Conservation (phyloP, 495 filamentous ascomycete species). For the Cercophora scortea region DNA sequence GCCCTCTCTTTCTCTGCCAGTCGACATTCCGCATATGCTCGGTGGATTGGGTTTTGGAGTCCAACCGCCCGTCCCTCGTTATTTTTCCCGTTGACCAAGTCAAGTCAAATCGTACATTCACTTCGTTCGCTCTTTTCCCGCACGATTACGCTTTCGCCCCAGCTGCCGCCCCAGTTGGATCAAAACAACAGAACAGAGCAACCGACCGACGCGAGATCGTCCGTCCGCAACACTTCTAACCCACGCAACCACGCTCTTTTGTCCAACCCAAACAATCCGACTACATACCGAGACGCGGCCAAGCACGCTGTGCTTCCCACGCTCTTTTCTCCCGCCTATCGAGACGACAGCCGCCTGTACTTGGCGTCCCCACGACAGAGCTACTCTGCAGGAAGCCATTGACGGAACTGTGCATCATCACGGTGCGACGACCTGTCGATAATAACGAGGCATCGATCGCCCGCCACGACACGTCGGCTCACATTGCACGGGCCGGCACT, state of each 20-base stretch:
- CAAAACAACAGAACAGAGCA: background rate
- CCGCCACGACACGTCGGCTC: background rate
- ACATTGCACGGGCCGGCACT: too few species aligned
- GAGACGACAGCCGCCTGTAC: too few species aligned
- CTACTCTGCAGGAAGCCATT: constrained; percentile 6
- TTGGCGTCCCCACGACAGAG: background rate
- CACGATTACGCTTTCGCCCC: background rate
- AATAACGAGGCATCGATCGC: background rate
- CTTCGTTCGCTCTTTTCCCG: constrained; percentile 15
- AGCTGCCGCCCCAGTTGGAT: background rate
- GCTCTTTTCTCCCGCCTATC: background rate
- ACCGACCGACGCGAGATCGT: constrained; percentile 4
- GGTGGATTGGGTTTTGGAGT: too few species aligned
- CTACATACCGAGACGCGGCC: background rate
- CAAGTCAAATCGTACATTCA: constrained; percentile 3
- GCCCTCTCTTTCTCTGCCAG: constrained; percentile 2
- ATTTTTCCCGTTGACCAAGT: too few species aligned
- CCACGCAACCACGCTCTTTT: background rate
- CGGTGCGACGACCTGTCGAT: constrained; percentile 1
- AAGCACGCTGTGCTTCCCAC: background rate
- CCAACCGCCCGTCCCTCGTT: too few species aligned
- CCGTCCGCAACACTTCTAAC: background rate
- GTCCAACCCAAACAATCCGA: too few species aligned
- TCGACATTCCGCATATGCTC: background rate
- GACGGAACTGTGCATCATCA: constrained; percentile 19